Conservation (phyloP, 2,329 filamentous ascomycete genomes). For the Immersiporthe knoxdaviesiana region DNA sequence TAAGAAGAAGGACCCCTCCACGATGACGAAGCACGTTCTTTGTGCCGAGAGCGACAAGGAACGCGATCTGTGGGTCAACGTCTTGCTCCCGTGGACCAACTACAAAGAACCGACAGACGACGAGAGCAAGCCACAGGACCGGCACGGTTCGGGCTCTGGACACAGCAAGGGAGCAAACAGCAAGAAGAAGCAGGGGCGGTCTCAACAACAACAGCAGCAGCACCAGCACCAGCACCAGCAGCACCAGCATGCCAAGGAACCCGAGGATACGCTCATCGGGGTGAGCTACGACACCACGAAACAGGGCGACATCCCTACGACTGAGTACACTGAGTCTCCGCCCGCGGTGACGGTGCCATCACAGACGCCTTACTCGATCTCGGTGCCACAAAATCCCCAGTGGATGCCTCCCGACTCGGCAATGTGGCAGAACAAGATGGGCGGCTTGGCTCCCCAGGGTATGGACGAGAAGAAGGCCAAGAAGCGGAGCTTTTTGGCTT, state of each 20-base stretch:
- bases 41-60: conserved; percentile 95
- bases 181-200: conserved; percentile 49
- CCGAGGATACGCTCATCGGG: conserved; percentile 55
- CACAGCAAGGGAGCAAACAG: conserved; percentile 42
- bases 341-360: conserved; percentile 39
- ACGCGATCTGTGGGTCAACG: conserved; percentile 91
- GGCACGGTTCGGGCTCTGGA: conserved; percentile 43
- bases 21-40: conserved; percentile 87
- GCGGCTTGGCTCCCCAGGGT: conserved; percentile 48
- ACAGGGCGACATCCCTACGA: conserved; percentile 53
- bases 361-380: conserved; percentile 64
- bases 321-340: conserved; percentile 38
- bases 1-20: conserved; percentile 91
- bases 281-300: conserved; percentile 62
- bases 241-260: conserved; percentile 31
- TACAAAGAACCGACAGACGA: conserved; percentile 66
- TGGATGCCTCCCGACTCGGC: conserved; percentile 76
- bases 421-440: conserved; percentile 81
- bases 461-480: conserved; percentile 77
- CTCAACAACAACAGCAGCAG: conserved; percentile 33
- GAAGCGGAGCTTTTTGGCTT: conserved; percentile 80
- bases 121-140: conserved; percentile 48
- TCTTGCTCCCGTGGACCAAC: conserved; percentile 87
- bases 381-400: conserved; percentile 80
- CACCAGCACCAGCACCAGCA: conserved; percentile 34